A percentile compares a stretch with the other conserved stretches of the same genome.
These are phyloP conservation scores for Helianthus tuberosus DNA, from an alignment of 129 eudicot species.

Conservation along the genomic window DNA sequence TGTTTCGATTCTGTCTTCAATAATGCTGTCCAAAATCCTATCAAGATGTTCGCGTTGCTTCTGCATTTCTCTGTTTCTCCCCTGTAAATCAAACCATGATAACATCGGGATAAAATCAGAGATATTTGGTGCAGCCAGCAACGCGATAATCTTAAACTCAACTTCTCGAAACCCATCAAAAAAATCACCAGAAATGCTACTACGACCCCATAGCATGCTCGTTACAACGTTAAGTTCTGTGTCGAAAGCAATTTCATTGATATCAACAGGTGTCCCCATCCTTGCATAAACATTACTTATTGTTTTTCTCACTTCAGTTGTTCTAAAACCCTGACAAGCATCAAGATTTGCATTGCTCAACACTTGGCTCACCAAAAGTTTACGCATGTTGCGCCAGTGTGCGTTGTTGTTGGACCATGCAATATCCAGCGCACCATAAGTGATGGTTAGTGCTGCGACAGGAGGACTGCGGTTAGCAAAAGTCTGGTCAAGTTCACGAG, in stretches of 20 bases:
- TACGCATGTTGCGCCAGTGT: constrained; percentile 33
- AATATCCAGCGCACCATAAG: constrained; percentile 2
- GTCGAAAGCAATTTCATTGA: constrained; percentile 20
- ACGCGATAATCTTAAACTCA: constrained; percentile 39
- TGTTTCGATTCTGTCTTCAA: constrained; percentile 26
- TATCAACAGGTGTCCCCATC: constrained; percentile 11
- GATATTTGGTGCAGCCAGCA: constrained; percentile 28
- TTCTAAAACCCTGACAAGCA: constrained; percentile 14
- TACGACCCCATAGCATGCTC: constrained; percentile 36
- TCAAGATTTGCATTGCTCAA: constrained; percentile 34
- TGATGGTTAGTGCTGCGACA: constrained; percentile 4
- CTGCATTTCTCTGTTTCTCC: constrained; percentile 42
- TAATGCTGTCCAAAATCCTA: constrained; percentile 22
- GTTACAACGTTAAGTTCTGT: constrained; percentile 39
- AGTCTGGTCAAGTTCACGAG: constrained; percentile 33
- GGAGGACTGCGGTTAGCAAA: constrained; percentile 40
- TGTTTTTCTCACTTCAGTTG: constrained; percentile 23
- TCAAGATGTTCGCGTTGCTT: constrained; percentile 33
- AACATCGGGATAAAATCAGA: constrained; percentile 44
- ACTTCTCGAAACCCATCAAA: constrained; percentile 35
- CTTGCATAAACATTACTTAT: background rate
- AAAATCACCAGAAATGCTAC: constrained; percentile 13
- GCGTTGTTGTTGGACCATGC: constrained; percentile 36
- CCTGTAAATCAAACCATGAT: constrained; percentile 39
- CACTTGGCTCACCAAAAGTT: constrained; percentile 28